Base-by-base conservation (phyloP, 2,329 filamentous ascomycete species). In the Cytospora piceae region DNA sequence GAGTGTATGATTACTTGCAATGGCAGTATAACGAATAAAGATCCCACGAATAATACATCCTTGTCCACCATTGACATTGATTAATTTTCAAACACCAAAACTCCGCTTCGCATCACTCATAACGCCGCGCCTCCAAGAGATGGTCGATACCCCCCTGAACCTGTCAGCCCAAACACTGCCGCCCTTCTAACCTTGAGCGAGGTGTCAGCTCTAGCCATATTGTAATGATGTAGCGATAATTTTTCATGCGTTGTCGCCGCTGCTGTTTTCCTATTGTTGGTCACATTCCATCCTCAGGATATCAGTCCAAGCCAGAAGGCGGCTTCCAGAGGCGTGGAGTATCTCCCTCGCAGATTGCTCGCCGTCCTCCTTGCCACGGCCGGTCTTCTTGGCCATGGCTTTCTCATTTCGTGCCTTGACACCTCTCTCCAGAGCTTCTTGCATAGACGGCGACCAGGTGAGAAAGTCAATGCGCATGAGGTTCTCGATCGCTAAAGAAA, bases 401-500 rank as follows among this genome's bases (percentile, higher is more conserved):
- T 84, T 86, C 12, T 76, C 74, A 67, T 80, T 76, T 22, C 85
- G 76, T n/a, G 82, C 82, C 55, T 73, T 72, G 29, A 87, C 80
- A 2, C 85, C 85, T 61, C 71, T 77, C 65, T 77, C 76, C 15
- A 81, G 79, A 0, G 81, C 81, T 7, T 68, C 68, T 20, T 73
- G 73, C 20, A 87, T 72, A 4, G 68, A 68, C 0, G 73, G 67
- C 34, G 75, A 76, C 69, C 81, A 80, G 1, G 67, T 65, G 15
- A 80, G 69, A 76, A 80, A 83, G 3, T 85, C 75, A 8, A 88
- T 77, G 55, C 87, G 82, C 34, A 92, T 72, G 58, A 92, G 76
- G 2, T 81, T 82, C 76, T 94, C 92, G 0, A 93, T 78, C 34
- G 91, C 75, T 12, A 94, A 76, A 2, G 89, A 88, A 46, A 94